A percentile compares a stretch with the other conserved stretches of the same genome.
Conservation (phyloP, 768 basidiomycete species). For the Mycena amicta region DNA sequence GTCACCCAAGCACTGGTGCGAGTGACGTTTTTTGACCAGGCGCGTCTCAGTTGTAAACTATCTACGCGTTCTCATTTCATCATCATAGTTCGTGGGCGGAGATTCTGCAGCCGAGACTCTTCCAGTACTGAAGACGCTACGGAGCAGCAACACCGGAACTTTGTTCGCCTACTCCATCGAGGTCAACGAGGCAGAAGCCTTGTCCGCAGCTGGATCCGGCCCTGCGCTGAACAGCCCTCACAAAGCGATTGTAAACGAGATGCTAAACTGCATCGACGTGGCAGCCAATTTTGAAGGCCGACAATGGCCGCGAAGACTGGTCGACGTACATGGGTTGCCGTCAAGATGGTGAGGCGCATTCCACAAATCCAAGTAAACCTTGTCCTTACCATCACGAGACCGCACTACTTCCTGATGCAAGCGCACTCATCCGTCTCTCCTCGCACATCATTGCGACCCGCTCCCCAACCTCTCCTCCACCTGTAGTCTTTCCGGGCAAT, state of each 20-base stretch:
- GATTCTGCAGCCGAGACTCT: conserved; percentile 73
- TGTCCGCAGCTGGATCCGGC: conserved; percentile 25
- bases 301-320: conserved; percentile 34
- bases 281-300: conserved; percentile 80
- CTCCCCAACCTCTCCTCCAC: conserved; percentile 27
- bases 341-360: conserved; percentile 67
- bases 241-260: conserved; percentile 73
- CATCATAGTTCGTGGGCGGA: conserved; percentile 80
- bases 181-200: conserved; percentile 64
- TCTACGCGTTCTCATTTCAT: not conserved
- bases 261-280: conserved; percentile 73
- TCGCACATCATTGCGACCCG: conserved; percentile 53
- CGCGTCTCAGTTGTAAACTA: conserved; percentile 28
- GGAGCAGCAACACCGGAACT: conserved; percentile 70
- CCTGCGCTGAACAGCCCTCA: conserved; percentile 40
- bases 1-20: conserved; percentile 72
- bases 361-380: not conserved
- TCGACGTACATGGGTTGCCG: conserved; percentile 78
- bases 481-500: conserved; percentile 67
- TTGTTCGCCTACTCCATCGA: conserved; percentile 87
- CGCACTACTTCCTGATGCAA: conserved; percentile 66
- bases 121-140: conserved; percentile 63
- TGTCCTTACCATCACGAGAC: conserved; percentile 43
- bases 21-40: conserved; percentile 85
- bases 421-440: conserved; percentile 64